Percentiles rank a stretch among this genome's conserved stretches.
These are phyloP conservation scores for Rhizophagus clarus DNA, from an alignment of 192 early-diverging fungal genomes.

Conservation along the genomic window DNA sequence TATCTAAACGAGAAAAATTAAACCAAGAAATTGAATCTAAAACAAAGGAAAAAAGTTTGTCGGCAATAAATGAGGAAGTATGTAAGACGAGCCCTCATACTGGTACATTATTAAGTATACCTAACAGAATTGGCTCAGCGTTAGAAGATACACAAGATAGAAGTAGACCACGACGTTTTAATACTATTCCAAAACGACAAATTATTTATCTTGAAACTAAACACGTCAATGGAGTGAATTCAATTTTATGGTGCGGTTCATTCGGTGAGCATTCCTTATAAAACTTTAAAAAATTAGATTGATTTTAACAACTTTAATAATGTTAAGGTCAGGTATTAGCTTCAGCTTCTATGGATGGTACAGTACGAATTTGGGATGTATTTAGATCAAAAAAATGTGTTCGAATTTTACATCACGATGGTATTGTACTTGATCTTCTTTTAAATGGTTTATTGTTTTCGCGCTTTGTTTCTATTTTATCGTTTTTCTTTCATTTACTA, in stretches of 20 bases:
- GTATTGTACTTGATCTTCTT: background rate
- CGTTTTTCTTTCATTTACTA: background rate
- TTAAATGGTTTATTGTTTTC: background rate
- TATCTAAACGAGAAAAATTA: conserved; percentile 20
- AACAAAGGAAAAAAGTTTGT: background rate
- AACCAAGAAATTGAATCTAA: background rate
- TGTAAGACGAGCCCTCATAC: background rate
- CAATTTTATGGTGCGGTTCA: conserved; percentile 28
- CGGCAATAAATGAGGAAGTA: background rate
- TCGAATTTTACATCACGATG: conserved; percentile 15
- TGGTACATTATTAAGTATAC: background rate
- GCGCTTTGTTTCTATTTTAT: background rate
- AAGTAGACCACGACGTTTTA: background rate
- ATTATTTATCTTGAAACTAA: conserved; percentile 1
- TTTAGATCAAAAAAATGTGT: conserved; percentile 30
- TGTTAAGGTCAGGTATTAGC: conserved; percentile 31
- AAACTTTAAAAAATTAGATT: background rate
- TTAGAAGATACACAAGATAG: background rate
- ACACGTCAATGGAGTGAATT: conserved; percentile 18
- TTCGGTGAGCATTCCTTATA: conserved; percentile 19
- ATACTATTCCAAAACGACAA: conserved; percentile 13
- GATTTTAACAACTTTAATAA: background rate
- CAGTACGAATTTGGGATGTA: conserved; percentile 29
- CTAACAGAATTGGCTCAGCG: conserved; percentile 7
- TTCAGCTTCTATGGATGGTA: conserved; percentile 32